Percentiles rank a stretch among this genome's conserved stretches.
Evolutionary conservation across 371 early-diverging fungal species (phyloP).

Genomic region (Actinomucor elegans): DNA sequence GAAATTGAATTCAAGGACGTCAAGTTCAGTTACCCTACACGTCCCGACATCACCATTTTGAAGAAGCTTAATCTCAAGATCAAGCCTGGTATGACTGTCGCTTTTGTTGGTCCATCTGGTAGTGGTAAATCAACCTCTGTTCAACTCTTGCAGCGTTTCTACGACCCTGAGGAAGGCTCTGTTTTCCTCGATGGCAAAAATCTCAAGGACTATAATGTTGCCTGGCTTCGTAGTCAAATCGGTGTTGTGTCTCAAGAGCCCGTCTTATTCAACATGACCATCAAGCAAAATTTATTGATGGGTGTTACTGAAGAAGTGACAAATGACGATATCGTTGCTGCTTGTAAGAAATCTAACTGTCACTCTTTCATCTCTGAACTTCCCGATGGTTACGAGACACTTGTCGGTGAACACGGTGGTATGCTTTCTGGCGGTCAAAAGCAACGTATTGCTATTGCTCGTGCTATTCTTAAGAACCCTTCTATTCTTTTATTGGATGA

Average conservation of each 20-base stretch:
- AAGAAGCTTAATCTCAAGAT: conserved; percentile 60
- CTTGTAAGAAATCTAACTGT: conserved; percentile 71
- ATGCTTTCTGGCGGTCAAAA: conserved; percentile 83
- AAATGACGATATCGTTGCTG: conserved; percentile 61
- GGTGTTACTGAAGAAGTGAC: conserved; percentile 54
- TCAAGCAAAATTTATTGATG: conserved; percentile 79
- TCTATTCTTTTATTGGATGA: conserved; percentile 48
- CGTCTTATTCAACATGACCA: conserved; percentile 80
- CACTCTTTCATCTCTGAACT: conserved; percentile 75
- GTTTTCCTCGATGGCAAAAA: conserved; percentile 73
- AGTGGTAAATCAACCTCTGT: conserved; percentile 91
- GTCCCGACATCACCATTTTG: conserved; percentile 72
- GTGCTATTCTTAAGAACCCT: conserved; percentile 49
- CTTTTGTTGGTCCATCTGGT: conserved; percentile 44
- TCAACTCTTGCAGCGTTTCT: conserved; percentile 89
- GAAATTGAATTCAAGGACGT: conserved; percentile 74
- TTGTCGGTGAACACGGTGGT: conserved; percentile 67
- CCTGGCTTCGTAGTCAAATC: conserved; percentile 74
- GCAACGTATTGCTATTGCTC: conserved; percentile 51
- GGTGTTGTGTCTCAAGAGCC: conserved; percentile 92
- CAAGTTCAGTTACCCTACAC: conserved; percentile 73
- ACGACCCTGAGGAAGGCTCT: conserved; percentile 67
- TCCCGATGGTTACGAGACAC: conserved; percentile 76
- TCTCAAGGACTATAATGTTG: conserved; percentile 66
- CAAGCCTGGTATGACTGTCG: conserved; percentile 74